These are phyloP conservation scores for Monilinia fructigena DNA, from an alignment of 2,329 filamentous ascomycete species.

Conservation along the genomic window DNA sequence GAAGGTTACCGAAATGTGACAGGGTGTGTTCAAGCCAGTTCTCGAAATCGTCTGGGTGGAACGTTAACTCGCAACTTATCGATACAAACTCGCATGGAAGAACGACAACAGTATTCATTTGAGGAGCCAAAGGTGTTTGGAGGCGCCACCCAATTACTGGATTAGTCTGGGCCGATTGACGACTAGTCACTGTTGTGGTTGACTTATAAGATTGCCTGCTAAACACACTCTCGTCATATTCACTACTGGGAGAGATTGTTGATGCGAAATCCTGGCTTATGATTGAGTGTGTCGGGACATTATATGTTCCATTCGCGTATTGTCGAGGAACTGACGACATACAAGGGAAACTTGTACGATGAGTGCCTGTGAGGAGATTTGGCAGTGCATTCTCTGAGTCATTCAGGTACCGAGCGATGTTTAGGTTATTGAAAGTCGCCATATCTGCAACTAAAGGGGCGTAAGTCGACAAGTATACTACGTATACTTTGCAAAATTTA, in stretches of 20 bases:
- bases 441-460: not conserved
- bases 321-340: not conserved
- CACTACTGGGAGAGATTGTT: not conserved
- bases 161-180: slow-evolving; percentile 6
- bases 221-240: slow-evolving; percentile 12
- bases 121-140: slow-evolving; percentile 4
- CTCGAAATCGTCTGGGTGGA: slow-evolving; percentile 42
- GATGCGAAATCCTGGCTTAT: slow-evolving; percentile 1
- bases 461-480: not conserved
- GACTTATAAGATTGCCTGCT: slow-evolving; percentile 6
- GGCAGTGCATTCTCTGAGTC: slow-evolving; percentile 4
- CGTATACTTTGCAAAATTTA: too few relatives aligned
- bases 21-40: slow-evolving; percentile 49
- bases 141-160: slow-evolving; percentile 1
- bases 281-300: not conserved
- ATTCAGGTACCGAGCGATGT: slow-evolving; percentile 12
- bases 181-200: slow-evolving; percentile 12
- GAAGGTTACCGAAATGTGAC: slow-evolving; percentile 41
- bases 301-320: slow-evolving; percentile 1
- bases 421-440: not conserved
- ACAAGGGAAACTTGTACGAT: not conserved
- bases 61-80: slow-evolving; percentile 42
- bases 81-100: slow-evolving; percentile 35
- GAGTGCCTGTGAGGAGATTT: not conserved
- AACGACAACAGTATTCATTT: slow-evolving; percentile 24